phyloP scores from a whole-genome alignment of 2,329 filamentous ascomycete species.

The Botryotinia narcissicola region DNA sequence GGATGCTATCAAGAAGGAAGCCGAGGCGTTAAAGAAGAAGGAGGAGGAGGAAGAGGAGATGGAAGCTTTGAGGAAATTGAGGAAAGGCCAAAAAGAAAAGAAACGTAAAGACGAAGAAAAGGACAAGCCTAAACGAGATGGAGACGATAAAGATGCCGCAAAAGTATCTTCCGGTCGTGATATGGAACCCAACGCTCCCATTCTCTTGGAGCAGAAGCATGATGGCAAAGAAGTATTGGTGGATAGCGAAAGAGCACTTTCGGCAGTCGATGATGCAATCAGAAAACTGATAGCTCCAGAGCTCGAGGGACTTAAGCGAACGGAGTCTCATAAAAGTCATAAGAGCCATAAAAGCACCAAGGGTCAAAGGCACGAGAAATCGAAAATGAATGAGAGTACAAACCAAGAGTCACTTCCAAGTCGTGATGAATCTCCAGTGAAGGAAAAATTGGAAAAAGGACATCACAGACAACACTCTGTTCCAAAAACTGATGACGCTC shows the following conservation, averaged over 20 bases:
- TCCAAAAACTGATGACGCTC: neutral
- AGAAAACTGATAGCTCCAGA: slow-evolving; percentile 16
- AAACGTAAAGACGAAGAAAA: slow-evolving; percentile 21
- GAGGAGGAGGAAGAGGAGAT: slow-evolving; percentile 19
- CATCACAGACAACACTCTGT: slow-evolving; percentile 7
- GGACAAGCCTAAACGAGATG: slow-evolving; percentile 13
- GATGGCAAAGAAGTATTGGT: slow-evolving; percentile 8
- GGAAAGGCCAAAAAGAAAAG: slow-evolving; percentile 15
- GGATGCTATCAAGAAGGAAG: slow-evolving; percentile 21
- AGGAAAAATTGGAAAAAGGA: slow-evolving; percentile 3
- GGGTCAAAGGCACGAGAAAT: neutral
- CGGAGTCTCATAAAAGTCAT: slow-evolving; percentile 15
- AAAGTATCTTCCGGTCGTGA: slow-evolving; percentile 7
- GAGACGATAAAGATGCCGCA: slow-evolving; percentile 16
- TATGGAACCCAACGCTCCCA: neutral
- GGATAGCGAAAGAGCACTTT: slow-evolving; percentile 7
- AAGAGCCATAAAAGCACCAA: slow-evolving; percentile 10
- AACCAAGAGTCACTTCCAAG: slow-evolving; percentile 3
- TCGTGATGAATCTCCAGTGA: slow-evolving; percentile 13
- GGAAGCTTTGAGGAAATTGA: slow-evolving; percentile 18
- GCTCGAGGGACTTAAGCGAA: slow-evolving; percentile 11
- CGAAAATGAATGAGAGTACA: slow-evolving; percentile 11
- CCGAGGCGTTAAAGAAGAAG: slow-evolving; percentile 18
- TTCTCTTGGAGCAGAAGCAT: neutral
- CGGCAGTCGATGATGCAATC: slow-evolving; percentile 19